Conservation (phyloP, 441 rosid species). For the Breynia disticha region DNA sequence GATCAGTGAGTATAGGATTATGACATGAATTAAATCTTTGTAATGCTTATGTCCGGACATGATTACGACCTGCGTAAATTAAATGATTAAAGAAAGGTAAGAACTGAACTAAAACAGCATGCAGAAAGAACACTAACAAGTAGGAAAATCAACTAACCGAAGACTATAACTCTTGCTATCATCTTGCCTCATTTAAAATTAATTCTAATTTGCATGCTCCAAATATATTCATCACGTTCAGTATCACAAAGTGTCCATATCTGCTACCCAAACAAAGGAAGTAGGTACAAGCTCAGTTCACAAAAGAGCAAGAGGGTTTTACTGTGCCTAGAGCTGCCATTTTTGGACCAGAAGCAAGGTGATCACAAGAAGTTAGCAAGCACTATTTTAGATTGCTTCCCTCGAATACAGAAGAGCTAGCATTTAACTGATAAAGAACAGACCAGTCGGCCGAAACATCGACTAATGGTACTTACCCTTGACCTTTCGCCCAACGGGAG, state of each 20-base stretch:
- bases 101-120: too few species aligned
- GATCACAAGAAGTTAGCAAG: neutral
- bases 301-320: neutral
- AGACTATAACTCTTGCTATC: too few species aligned
- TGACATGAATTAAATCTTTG: too few species aligned
- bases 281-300: neutral
- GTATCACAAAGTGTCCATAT: neutral
- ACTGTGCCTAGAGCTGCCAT: neutral
- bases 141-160: too few species aligned
- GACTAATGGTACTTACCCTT: conserved; percentile 52
- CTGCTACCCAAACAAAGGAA: neutral
- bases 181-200: too few species aligned
- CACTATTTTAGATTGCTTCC: neutral
- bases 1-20: too few species aligned
- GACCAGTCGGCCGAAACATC: neutral
- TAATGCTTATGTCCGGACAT: too few species aligned
- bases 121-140: too few species aligned
- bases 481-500: conserved; percentile 74
- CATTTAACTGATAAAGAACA: neutral
- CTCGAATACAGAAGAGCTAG: too few species aligned
- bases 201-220: neutral
- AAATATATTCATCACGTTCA: neutral
- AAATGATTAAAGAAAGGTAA: too few species aligned
- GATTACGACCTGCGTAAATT: too few species aligned
- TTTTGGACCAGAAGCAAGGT: neutral